Evolutionary conservation across 1,284 basidiomycete species (phyloP).

Genomic region (Testicularia cyperi): DNA sequence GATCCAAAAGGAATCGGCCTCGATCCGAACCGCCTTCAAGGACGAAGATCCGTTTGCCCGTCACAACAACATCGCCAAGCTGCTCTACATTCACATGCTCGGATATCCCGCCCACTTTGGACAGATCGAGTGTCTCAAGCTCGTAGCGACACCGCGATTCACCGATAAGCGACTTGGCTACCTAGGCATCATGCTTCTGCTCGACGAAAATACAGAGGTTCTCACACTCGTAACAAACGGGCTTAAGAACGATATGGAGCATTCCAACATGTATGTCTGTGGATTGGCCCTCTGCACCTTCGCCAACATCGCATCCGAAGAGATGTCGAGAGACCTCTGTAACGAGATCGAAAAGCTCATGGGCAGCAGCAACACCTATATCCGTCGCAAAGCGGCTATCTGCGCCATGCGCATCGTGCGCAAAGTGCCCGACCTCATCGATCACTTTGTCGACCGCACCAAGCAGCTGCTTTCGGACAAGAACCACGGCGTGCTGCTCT

Average conservation of each 20-base stretch:
- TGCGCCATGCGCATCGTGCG: conserved; percentile 95
- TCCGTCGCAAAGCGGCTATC: conserved; percentile 96
- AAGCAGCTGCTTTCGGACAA: conserved; percentile 90
- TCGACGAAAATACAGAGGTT: conserved; percentile 98
- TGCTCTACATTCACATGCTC: conserved; percentile 99
- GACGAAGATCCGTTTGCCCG: conserved; percentile 80
- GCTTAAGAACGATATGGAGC: conserved; percentile 99
- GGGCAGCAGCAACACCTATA: conserved; percentile 96
- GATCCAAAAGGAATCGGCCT: conserved; percentile 97
- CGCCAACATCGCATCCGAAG: conserved; percentile 94
- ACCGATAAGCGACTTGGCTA: conserved; percentile 96
- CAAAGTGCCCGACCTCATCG: conserved; percentile 92
- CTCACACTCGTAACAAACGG: conserved; percentile 97
- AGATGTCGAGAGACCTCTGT: conserved; percentile 58
- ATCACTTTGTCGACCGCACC: conserved; percentile 86
- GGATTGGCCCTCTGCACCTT: conserved; percentile 97
- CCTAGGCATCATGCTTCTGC: conserved; percentile 92
- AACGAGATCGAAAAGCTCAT: conserved; percentile 92
- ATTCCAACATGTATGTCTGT: conserved; percentile 98
- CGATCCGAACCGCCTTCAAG: conserved; percentile 94
- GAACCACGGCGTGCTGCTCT: conserved; percentile 93
- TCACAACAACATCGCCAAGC: conserved; percentile 96
- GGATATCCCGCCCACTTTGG: conserved; percentile 99
- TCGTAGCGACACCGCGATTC: conserved; percentile 96
- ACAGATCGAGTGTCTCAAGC: conserved; percentile 98